Base-by-base conservation (phyloP, 2,329 filamentous ascomycete species). In the Diplocarpon mali region DNA sequence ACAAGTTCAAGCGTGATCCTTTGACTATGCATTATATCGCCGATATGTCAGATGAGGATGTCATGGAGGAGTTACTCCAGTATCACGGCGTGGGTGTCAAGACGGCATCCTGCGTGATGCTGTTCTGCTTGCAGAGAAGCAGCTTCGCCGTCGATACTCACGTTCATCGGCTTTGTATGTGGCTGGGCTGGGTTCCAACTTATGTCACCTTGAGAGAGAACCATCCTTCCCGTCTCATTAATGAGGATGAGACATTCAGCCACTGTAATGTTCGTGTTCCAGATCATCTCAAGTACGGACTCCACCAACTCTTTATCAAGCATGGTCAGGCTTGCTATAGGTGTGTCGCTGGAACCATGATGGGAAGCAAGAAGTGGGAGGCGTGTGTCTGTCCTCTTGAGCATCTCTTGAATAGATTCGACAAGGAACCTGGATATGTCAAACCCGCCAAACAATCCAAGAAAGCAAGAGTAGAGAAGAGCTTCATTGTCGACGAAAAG, bases 311-410 rank as follows among this genome's bases (percentile, higher is more conserved):
- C 3, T 69, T 77, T 46, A 72, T 76, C 16, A 63, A 64, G 8
- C 74, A 76, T 47, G 73, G 73, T 0, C 66, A 71, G 50, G 60
- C 57, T 1, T 76, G 73, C 45, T 60, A 60, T 28, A 64, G 67
- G 36, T 76, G 73, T 54, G 65, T 63, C 45, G 62, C 64, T 3
- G 49, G 40, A 14, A 85, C 80, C 0, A 72, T 73, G 0, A 67
- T 74, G 51, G 71, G 71, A 1, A 80, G 73, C 40, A 70, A 71
- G 20, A 73, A 72, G 0, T 86, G 83, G 80, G 68, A 77, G 3
- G 65, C 76, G 9, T 42, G 48, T 13, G 73, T 73, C 0, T 83
- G 78, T 63, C 70, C 73, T 8, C 79, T 83, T 57, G 78, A 82
- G 41, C 73, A 80, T 57, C 60, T 81, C 30, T 73, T 80, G 4